Percentiles rank a stretch among this genome's conserved stretches.
These are phyloP conservation scores for Apiospora kogelbergensis DNA, from an alignment of 2,329 filamentous ascomycete genomes.

Conservation along the genomic window DNA sequence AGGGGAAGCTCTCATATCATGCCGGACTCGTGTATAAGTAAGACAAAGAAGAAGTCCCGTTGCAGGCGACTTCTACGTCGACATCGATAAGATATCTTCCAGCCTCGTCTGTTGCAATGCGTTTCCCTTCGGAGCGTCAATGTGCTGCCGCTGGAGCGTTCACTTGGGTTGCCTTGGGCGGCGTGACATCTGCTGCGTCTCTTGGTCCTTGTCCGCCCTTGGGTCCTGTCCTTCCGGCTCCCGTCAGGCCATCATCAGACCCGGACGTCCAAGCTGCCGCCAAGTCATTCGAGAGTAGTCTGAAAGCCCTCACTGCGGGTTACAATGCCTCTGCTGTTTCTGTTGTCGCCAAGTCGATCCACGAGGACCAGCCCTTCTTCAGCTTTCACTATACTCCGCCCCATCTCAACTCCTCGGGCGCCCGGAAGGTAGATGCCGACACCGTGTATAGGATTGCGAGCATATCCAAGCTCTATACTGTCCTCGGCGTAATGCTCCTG, in stretches of 20 bases:
- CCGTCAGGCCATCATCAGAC: neutral
- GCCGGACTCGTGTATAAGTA: neutral
- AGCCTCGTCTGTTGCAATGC: neutral
- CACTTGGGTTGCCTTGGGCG: neutral
- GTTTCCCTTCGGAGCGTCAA: neutral
- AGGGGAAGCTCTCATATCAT: neutral
- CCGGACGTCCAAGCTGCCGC: neutral
- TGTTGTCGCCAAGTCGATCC: slow-evolving; percentile 31
- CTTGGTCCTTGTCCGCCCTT: neutral
- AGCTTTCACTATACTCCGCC: slow-evolving; percentile 29
- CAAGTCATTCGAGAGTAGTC: neutral
- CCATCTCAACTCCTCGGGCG: slow-evolving; percentile 12
- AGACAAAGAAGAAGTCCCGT: neutral
- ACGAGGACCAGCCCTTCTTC: slow-evolving; percentile 24
- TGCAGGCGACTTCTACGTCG: neutral
- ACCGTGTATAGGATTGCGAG: slow-evolving; percentile 32
- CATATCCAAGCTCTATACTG: slow-evolving; percentile 32
- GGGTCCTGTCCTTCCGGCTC: neutral
- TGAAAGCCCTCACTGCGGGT: slow-evolving; percentile 11
- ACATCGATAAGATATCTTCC: neutral
- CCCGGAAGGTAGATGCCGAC: slow-evolving; percentile 24
- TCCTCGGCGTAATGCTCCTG: slow-evolving; percentile 28
- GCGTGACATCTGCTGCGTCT: neutral
- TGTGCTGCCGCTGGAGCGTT: neutral
- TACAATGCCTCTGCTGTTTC: slow-evolving; percentile 35